Evolutionary conservation across 1,139 yeast species (phyloP).

Genomic region (Entelexis paramagnoliae): DNA sequence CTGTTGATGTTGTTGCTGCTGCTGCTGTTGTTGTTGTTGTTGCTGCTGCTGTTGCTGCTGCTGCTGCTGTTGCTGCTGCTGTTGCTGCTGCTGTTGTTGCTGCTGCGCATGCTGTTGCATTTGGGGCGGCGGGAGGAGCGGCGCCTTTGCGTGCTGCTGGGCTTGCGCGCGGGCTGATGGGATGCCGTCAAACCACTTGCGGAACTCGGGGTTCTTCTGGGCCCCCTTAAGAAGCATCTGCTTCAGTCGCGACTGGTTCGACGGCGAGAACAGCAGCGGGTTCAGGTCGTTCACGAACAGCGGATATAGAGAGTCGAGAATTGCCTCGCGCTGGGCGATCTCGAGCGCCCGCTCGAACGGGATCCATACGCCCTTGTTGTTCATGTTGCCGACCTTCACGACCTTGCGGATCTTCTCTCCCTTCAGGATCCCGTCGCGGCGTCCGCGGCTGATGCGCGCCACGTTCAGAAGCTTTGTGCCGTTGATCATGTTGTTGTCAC

Average conservation of each 20-base stretch:
- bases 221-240: conserved; percentile 34
- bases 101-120: too few species aligned
- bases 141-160: too few species aligned
- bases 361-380: conserved; percentile 49
- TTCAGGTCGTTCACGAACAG: conserved; percentile 41
- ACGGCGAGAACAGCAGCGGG: conserved; percentile 27
- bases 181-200: conserved; percentile 21
- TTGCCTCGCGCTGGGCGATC: conserved; percentile 44
- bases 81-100: too few species aligned
- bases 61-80: too few species aligned
- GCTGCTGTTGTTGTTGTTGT: not conserved
- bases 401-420: conserved; percentile 40
- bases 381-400: conserved; percentile 46
- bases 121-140: too few species aligned
- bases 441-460: conserved; percentile 48
- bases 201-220: conserved; percentile 25
- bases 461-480: conserved; percentile 49
- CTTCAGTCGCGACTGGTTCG: conserved; percentile 31
- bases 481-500: conserved; percentile 44
- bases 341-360: conserved; percentile 46
- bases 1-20: not conserved
- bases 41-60: too few species aligned
- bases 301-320: conserved; percentile 36
- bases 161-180: conserved; percentile 6
- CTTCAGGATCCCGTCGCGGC: conserved; percentile 47